Conservation (phyloP, 1,284 basidiomycete genomes). For the Anthracocystis walkeri region DNA sequence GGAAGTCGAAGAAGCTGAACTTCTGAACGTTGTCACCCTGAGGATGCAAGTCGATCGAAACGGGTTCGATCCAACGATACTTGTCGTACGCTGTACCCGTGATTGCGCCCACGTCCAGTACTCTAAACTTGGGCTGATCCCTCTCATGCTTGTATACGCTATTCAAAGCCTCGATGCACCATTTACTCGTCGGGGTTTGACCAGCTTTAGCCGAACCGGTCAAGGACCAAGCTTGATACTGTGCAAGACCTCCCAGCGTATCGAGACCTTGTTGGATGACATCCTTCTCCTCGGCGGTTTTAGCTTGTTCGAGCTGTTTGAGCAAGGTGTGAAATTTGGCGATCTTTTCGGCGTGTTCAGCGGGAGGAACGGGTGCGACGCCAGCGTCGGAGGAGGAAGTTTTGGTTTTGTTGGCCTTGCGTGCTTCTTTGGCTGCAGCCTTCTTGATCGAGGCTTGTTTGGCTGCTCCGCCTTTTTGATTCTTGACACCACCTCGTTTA, state of each 20-base stretch:
- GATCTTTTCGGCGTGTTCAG: constrained; percentile 58
- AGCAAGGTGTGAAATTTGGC: constrained; percentile 63
- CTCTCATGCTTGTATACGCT: constrained; percentile 42
- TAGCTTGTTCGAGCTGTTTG: constrained; percentile 64
- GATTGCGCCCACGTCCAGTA: constrained; percentile 72
- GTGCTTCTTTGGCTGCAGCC: constrained; percentile 24
- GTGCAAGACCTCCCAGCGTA: constrained; percentile 59
- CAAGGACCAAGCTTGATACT: constrained; percentile 63
- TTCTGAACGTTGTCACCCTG: constrained; percentile 67
- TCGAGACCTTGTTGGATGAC: constrained; percentile 50
- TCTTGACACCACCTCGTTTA: constrained; percentile 65
- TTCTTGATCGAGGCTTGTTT: constrained; percentile 13
- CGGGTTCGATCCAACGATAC: constrained; percentile 68
- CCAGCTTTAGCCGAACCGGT: constrained; percentile 48
- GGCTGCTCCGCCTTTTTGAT: constrained; percentile 42
- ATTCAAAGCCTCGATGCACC: constrained; percentile 59
- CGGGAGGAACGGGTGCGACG: constrained; percentile 25
- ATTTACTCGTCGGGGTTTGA: constrained; percentile 58
- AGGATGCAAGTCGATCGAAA: constrained; percentile 71
- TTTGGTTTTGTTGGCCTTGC: constrained; percentile 37
- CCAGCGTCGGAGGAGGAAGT: constrained; percentile 3
- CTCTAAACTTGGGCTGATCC: constrained; percentile 33
- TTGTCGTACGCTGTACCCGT: constrained; percentile 68
- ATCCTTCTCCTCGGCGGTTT: constrained; percentile 39
- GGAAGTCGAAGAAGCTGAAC: constrained; percentile 70